Base-by-base conservation (phyloP, 768 basidiomycete species). In the Panaeolus papilionaceus region DNA sequence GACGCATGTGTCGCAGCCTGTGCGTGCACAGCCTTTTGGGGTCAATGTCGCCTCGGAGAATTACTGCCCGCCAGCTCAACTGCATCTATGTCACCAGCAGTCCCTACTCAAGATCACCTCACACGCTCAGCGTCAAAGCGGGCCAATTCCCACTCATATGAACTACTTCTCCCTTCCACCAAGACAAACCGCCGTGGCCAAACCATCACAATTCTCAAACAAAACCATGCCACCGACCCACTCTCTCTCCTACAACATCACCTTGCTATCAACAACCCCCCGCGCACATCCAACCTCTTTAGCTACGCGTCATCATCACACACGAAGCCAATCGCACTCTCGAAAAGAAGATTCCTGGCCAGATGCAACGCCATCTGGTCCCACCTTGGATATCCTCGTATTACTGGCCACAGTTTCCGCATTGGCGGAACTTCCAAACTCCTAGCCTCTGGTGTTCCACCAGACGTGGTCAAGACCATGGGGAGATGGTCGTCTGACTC, bases 361-460 rank as follows among this genome's bases (percentile, higher is more conserved):
- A 61, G 74, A 0, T 77, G 76, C 68, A 79, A 79, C 42, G 26
- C 58, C 5, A 72, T 79, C 2, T 78, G 77, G 78, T 33, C 51
- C 0, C 51, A 42, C 6, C 51, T 64, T 26, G 69, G 71, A 9
- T 73, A 64, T 14, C 71, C 72, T 0, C 39, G n/a, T 12, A 68
- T 70, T 18, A 68, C 75, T 0, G 80, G 78, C 0, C 78, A 81
- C 62, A 65, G 69, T 49, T 82, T 81, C 66, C 71, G 74, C 0
- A 82, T 81, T 33, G 79, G 81, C 0, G 80, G 81, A 0, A 79
- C 80, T 2, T 78, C 77, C 0, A 72, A 77, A n/a, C 65, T 79
- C 5, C 67, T 80, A 0, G 63, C 77, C 0, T 49, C 69, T 0
- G 75, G 79, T 14, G 74, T 82, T 0, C 68, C 73, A 0, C 79